Evolutionary conservation across 306 rosid species (phyloP), one percentile per base, ranked within the genome.

Genomic region (Quercus engelmannii): DNA sequence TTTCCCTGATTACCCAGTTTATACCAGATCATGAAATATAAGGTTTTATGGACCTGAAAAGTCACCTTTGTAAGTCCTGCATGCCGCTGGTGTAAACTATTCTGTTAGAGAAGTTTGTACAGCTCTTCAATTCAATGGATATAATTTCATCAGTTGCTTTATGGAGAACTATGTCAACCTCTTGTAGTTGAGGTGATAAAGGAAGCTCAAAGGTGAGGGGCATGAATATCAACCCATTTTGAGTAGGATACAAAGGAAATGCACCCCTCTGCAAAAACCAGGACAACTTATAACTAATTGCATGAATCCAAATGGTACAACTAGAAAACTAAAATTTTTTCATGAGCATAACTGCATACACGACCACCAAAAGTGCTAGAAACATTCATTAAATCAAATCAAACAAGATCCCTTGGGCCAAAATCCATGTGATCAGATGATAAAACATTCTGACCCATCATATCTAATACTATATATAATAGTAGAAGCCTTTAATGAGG

Each of bases 101-200:
- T 58, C 49, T 83, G 55, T 69, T 55, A 57, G 84, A 76, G 72
- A 63, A 56, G 38, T 52, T 74, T 69, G 62, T 26, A 55, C 75
- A 46, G 38, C 77, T 75, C 55, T 74, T 73, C 71, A 87, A 85
- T 72, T 91, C 86, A 82, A 95, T 69, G 4, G 90, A 89, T 81
- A 85, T 18, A 78, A 92, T 95, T 83, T 92, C 94, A 63, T 95
- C 99, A 4, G 97, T 92, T 69, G 97, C 95, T 87, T 95, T 92
- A 80, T 92, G 99, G 71, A 95, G 97, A 67, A 95, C 74, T 26
- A 91, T 31, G 81, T 95, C 97, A 84, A 91, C 87, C 69, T 92
- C 91, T 77, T 86, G 85, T 61, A 95, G 78, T 69, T 95, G 99
- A 80, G 92, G 85, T 68, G 88, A 30, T 74, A 95, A 85, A 65